phyloP scores from a whole-genome alignment of 2,329 filamentous ascomycete genomes.

The Tolypocladium endophyticum region DNA sequence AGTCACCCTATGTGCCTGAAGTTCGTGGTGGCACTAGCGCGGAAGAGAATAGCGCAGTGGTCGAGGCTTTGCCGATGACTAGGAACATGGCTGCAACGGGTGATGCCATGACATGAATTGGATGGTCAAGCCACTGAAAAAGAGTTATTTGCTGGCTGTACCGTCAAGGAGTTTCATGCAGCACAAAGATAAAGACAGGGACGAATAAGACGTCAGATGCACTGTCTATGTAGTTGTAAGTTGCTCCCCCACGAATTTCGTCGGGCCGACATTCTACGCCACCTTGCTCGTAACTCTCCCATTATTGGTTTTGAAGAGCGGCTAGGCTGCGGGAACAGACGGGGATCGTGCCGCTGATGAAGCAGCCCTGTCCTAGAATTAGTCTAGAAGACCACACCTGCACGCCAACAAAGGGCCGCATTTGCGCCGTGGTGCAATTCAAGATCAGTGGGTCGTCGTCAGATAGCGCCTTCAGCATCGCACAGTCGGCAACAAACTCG shows the following conservation, averaged over 20 bases:
- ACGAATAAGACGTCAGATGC: neutral
- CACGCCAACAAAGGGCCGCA: neutral
- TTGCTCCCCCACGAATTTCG: neutral
- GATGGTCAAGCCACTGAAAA: neutral
- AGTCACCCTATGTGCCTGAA: no score
- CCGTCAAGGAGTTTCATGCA: no score
- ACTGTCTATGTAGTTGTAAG: neutral
- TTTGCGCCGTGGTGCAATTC: neutral
- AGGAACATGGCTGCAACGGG: neutral
- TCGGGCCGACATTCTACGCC: neutral
- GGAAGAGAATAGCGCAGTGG: neutral
- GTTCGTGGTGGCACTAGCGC: no score
- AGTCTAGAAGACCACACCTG: neutral
- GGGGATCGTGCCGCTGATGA: neutral
- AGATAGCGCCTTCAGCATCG: neutral
- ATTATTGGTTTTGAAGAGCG: neutral
- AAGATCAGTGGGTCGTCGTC: neutral
- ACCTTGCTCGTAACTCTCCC: neutral
- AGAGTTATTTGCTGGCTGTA: neutral
- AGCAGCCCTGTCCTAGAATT: neutral
- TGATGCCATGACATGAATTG: neutral
- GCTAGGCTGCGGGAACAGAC: neutral
- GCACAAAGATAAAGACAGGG: neutral
- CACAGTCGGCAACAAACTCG: neutral
- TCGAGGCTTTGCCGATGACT: neutral